Conservation (phyloP, 1,139 yeast species). For the Lodderomyces elongisporus region DNA sequence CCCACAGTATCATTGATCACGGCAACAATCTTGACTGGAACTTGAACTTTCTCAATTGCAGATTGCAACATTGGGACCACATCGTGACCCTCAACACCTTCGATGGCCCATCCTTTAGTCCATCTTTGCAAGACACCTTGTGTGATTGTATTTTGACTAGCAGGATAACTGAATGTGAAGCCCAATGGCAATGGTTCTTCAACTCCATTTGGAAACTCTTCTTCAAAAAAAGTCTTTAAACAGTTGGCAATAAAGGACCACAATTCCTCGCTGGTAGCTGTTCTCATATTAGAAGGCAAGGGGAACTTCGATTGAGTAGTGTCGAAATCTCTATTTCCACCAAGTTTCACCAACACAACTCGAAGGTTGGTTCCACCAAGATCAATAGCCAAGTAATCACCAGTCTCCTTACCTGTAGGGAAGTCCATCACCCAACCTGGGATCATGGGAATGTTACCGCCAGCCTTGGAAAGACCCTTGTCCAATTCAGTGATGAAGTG, state of each 20-base stretch:
- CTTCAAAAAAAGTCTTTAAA: constrained; percentile 57
- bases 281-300: constrained; percentile 71
- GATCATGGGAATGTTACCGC: constrained; percentile 92
- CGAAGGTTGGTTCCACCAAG: constrained; percentile 94
- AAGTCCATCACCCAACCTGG: constrained; percentile 94
- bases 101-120: constrained; percentile 97
- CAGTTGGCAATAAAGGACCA: constrained; percentile 86
- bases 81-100: constrained; percentile 89
- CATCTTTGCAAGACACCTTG: constrained; percentile 88
- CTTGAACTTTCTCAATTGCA: constrained; percentile 57
- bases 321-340: constrained; percentile 75
- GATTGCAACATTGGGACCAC: constrained; percentile 87
- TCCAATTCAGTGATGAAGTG: constrained; percentile 65
- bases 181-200: constrained; percentile 65
- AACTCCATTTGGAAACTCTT: constrained; percentile 61
- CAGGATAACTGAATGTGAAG: constrained; percentile 94
- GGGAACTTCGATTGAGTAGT: constrained; percentile 78
- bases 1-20: constrained; percentile 97
- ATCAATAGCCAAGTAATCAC: constrained; percentile 88
- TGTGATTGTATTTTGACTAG: constrained; percentile 77
- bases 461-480: constrained; percentile 68
- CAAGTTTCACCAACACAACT: constrained; percentile 77
- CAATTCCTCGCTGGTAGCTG: constrained; percentile 69
- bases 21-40: constrained; percentile 86
- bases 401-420: constrained; percentile 89